These are phyloP conservation scores for Yamadazyma olivae DNA, from an alignment of 805 yeast genomes.

Conservation along the genomic window DNA sequence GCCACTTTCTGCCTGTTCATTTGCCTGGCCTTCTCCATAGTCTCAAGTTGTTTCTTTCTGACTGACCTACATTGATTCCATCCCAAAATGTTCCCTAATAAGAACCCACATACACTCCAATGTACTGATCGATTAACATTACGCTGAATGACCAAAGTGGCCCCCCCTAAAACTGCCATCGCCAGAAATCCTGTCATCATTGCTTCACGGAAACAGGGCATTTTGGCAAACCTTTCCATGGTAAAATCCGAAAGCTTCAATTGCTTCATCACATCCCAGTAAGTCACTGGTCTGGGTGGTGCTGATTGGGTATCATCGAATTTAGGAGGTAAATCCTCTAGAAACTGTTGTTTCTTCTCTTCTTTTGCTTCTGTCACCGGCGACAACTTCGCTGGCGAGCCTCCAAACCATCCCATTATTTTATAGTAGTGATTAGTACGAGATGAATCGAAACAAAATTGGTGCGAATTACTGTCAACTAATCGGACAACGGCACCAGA, in stretches of 20 bases:
- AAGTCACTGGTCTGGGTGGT: conserved; percentile 1
- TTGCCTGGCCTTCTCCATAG: conserved; percentile 67
- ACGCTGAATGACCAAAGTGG: conserved; percentile 65
- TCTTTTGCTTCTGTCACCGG: conserved; percentile 27
- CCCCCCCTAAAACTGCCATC: conserved; percentile 65
- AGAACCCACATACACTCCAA: conserved; percentile 80
- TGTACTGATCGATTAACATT: conserved; percentile 61
- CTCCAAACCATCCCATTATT: conserved; percentile 42
- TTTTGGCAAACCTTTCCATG: conserved; percentile 46
- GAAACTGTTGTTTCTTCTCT: conserved; percentile 23
- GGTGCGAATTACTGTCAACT: too few species aligned
- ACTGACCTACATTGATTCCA: conserved; percentile 91
- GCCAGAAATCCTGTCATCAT: conserved; percentile 72
- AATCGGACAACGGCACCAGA: too few species aligned
- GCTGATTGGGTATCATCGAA: conserved; percentile 32
- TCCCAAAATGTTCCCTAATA: conserved; percentile 75
- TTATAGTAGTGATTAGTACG: too few species aligned
- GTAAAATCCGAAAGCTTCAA: conserved; percentile 51
- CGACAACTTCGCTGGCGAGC: conserved; percentile 34
- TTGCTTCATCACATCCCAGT: conserved; percentile 37
- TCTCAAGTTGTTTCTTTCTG: conserved; percentile 61
- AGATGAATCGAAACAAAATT: neutral
- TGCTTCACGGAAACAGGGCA: conserved; percentile 81
- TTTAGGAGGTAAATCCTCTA: conserved; percentile 54
- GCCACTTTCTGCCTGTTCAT: conserved; percentile 32